Conservation (phyloP, 2,329 filamentous ascomycete species). For the Parastagonospora avenae region DNA sequence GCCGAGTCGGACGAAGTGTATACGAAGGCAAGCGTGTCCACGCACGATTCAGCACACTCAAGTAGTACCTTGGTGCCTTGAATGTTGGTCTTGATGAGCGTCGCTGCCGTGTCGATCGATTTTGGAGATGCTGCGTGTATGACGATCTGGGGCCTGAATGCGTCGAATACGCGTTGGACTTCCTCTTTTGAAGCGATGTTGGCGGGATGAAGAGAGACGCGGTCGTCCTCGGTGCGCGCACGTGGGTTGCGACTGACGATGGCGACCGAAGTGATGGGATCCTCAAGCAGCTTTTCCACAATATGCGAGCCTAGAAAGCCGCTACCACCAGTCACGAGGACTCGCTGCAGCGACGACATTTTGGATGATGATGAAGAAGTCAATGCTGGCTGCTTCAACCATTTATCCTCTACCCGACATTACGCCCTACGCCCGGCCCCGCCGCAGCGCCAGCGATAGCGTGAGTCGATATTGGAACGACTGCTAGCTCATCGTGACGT, state of each 20-base stretch:
- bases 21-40: slow-evolving; percentile 51
- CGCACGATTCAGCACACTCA: slow-evolving; percentile 39
- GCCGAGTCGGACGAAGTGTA: slow-evolving; percentile 43
- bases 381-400: too few species aligned
- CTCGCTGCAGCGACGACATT: not conserved
- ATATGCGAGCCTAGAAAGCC: slow-evolving; percentile 56
- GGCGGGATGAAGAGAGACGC: slow-evolving; percentile 22
- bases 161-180: slow-evolving; percentile 46
- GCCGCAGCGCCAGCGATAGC: too few species aligned
- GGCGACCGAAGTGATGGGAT: slow-evolving; percentile 44
- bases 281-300: slow-evolving; percentile 47
- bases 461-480: too few species aligned
- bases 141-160: slow-evolving; percentile 49
- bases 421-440: too few species aligned
- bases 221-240: slow-evolving; percentile 45
- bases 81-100: slow-evolving; percentile 44
- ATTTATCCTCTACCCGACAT: too few species aligned
- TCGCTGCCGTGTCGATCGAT: not conserved
- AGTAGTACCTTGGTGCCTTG: slow-evolving; percentile 52
- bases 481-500: too few species aligned
- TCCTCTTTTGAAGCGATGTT: slow-evolving; percentile 49
- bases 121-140: slow-evolving; percentile 54
- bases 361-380: too few species aligned
- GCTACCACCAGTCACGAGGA: slow-evolving; percentile 52
- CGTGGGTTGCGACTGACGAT: slow-evolving; percentile 48